Evolutionary conservation across 2,329 filamentous ascomycete genomes (phyloP).

Genomic region (Apiospora arundinis): DNA sequence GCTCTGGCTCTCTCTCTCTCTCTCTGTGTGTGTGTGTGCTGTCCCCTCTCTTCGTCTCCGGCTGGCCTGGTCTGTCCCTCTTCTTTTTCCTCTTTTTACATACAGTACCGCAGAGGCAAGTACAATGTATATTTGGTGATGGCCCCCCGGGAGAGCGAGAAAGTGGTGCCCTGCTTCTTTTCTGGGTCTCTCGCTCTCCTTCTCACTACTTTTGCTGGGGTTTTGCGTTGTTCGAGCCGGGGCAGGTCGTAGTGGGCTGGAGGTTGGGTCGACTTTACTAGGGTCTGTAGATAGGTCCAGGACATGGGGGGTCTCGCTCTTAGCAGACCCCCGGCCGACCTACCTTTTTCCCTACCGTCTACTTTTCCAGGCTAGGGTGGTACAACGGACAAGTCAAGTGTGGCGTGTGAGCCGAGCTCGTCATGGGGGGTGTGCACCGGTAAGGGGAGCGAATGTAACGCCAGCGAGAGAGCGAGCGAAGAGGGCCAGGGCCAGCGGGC

Average conservation of each 20-base stretch:
- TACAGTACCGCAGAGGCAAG: slow-evolving; percentile 11
- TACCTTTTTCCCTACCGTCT: slow-evolving; percentile 14
- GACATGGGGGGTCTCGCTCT: slow-evolving; percentile 21
- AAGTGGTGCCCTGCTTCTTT: slow-evolving; percentile 19
- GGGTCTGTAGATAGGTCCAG: slow-evolving; percentile 17
- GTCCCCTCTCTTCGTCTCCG: slow-evolving; percentile 6
- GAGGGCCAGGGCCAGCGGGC: neutral
- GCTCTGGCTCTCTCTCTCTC: slow-evolving; percentile 12
- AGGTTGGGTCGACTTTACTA: slow-evolving; percentile 22
- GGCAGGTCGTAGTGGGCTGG: slow-evolving; percentile 23
- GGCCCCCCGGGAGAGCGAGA: slow-evolving; percentile 16
- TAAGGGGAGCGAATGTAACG: slow-evolving; percentile 24
- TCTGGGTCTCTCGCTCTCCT: slow-evolving; percentile 18
- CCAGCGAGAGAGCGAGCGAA: neutral
- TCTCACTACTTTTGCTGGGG: slow-evolving; percentile 23
- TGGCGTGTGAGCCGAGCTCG: slow-evolving; percentile 20
- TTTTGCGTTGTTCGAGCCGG: slow-evolving; percentile 24
- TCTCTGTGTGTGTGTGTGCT: slow-evolving; percentile 1
- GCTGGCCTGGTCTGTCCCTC: neutral
- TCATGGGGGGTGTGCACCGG: slow-evolving; percentile 22
- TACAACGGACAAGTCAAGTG: slow-evolving; percentile 22
- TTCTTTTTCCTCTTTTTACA: slow-evolving; percentile 15
- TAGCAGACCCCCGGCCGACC: slow-evolving; percentile 17
- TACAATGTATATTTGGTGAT: slow-evolving; percentile 19
- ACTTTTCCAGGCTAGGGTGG: slow-evolving; percentile 19